Evolutionary conservation across 1,139 yeast species (phyloP).

Genomic region (Sugiyamaella sp.): DNA sequence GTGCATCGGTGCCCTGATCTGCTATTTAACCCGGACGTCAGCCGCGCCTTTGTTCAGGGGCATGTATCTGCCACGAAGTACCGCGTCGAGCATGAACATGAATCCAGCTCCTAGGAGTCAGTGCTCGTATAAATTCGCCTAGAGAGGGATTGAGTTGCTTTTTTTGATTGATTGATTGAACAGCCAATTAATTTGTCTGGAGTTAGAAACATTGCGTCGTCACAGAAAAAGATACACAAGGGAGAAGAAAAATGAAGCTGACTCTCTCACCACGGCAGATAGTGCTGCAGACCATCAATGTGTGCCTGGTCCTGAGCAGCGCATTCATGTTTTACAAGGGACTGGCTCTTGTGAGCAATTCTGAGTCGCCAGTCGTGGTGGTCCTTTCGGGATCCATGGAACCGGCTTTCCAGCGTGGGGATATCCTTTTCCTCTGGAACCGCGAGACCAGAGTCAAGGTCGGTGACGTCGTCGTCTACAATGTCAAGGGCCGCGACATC

Average conservation of each 20-base stretch:
- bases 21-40: no score
- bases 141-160: no score
- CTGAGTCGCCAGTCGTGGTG: slow-evolving; percentile 93
- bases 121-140: no score
- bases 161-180: no score
- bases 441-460: slow-evolving; percentile 66
- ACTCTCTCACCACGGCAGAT: slow-evolving; percentile 35
- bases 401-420: slow-evolving; percentile 99
- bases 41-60: neutral
- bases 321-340: slow-evolving; percentile 95
- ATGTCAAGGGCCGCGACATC: slow-evolving; percentile 73
- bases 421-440: slow-evolving; percentile 88
- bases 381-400: slow-evolving; percentile 99
- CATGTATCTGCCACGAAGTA: neutral
- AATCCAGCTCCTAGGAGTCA: no score
- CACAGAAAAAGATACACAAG: no score
- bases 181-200: no score
- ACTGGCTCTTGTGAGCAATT: slow-evolving; percentile 72
- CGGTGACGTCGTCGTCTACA: slow-evolving; percentile 98
- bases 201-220: no score
- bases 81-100: no score
- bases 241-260: slow-evolving; percentile 21
- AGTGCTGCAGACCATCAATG: slow-evolving; percentile 60
- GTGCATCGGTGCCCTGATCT: neutral
- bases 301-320: slow-evolving; percentile 79